Conservation (phyloP, 1,139 yeast species). For the Yamadazyma pseudoaaseri region DNA sequence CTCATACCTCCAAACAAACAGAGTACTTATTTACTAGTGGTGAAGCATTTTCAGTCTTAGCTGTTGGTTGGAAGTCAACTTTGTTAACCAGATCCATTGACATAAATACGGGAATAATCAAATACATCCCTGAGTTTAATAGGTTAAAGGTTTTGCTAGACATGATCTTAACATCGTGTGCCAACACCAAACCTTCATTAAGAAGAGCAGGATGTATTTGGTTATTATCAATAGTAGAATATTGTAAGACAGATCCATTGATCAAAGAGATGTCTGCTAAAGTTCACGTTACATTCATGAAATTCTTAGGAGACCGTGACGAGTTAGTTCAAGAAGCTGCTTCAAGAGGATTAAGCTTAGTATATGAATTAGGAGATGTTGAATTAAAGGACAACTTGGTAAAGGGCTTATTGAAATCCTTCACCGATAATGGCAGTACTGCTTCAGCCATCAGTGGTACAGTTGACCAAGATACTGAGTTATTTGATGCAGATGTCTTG, state of each 20-base stretch:
- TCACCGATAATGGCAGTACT: conserved; percentile 67
- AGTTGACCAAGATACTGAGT: conserved; percentile 74
- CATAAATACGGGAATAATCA: conserved; percentile 32
- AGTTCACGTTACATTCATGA: conserved; percentile 73
- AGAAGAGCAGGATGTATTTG: conserved; percentile 83
- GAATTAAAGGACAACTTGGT: conserved; percentile 73
- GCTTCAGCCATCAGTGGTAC: conserved; percentile 60
- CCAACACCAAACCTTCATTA: conserved; percentile 67
- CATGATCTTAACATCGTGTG: conserved; percentile 51
- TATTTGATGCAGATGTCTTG: conserved; percentile 80
- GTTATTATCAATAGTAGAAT: conserved; percentile 78
- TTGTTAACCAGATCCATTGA: conserved; percentile 53
- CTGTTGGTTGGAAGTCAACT: conserved; percentile 76
- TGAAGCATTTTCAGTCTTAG: conserved; percentile 72
- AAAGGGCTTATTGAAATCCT: conserved; percentile 71
- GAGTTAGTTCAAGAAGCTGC: conserved; percentile 90
- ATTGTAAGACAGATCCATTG: conserved; percentile 51
- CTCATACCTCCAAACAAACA: conserved; percentile 65
- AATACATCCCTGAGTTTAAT: conserved; percentile 20
- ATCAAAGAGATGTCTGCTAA: conserved; percentile 47
- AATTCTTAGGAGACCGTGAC: conserved; percentile 73
- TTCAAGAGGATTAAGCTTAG: conserved; percentile 78
- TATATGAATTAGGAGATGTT: conserved; percentile 74
- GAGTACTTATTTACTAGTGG: conserved; percentile 79
- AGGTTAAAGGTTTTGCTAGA: conserved; percentile 41